Base-by-base conservation (phyloP, 352 stramenopile genomes). In the Pythium aquatile region DNA sequence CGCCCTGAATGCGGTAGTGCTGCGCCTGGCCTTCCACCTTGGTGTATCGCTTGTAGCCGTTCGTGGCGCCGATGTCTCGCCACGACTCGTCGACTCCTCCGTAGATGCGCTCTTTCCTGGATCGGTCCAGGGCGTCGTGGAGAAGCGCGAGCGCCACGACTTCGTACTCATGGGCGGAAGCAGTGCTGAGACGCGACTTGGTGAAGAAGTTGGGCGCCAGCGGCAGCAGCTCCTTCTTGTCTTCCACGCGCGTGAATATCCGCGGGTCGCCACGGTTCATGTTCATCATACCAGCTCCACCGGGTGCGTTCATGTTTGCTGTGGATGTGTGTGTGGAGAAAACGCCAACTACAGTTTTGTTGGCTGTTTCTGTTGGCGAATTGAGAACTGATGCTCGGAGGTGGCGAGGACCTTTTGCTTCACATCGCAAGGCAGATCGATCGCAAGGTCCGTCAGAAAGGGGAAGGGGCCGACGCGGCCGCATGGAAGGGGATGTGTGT, bases 1-100 rank as follows among this genome's bases (percentile, higher is more conserved):
- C 71, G 20, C 82, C 82, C 44, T 91, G 78, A 13, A 91, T 57
- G 30, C 77, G 79, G 66, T 88, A 85, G 57, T 80, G 73, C 58
- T 82, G 58, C 37, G 76, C 69, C 20, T 63, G 56, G 61, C 74
- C 71, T 13, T 83, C 78, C 30, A 55, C 59, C 69, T 85, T 88
- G 58, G 77, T 81, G 60, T 66, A 79, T 32, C 80, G 79, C 69
- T 86, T 83, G 68, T 85, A 88, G 30, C 79, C 76, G 53, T 69
- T 66, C 29, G 67, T 62, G 9, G 71, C 65, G 26, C 82, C 78
- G 24, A 88, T 72, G 57, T 89, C 74, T 48, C 83, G 85, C 79
- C 79, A 91, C 16, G 70, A 78, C 33, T 83, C 75, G 58, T 80
- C 73, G 37, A 71, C 46, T 29, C 70, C 73, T 53, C 79, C 78